These are phyloP conservation scores for Lichtheimia corymbifera DNA, from an alignment of 371 early-diverging fungal genomes.

Conservation along the genomic window DNA sequence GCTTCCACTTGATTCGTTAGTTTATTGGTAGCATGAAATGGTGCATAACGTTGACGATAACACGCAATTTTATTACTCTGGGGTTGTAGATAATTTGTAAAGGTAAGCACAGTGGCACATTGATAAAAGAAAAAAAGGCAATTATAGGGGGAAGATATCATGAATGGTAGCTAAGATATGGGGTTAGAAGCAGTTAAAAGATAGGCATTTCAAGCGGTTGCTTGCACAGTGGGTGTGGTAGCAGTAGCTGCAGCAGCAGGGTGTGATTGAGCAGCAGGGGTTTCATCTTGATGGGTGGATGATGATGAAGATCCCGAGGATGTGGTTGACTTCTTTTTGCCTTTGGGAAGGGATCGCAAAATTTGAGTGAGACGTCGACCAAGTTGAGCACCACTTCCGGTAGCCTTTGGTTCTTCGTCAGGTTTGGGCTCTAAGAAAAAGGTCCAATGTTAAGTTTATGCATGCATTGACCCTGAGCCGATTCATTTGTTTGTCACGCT, in stretches of 20 bases:
- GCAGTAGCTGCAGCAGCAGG: slow-evolving; percentile 16
- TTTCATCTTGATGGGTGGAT: slow-evolving; percentile 1
- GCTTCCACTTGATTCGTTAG: background rate
- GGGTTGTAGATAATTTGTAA: no score
- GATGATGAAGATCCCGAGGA: background rate
- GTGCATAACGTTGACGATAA: background rate
- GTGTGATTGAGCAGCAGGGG: slow-evolving; percentile 7
- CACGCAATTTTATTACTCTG: slow-evolving; percentile 1
- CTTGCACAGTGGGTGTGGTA: slow-evolving; percentile 14
- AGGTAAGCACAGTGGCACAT: no score
- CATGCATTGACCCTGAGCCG: no score
- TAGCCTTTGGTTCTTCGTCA: no score
- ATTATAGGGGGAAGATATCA: no score
- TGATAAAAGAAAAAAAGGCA: no score
- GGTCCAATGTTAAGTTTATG: no score
- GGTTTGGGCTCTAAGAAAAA: no score
- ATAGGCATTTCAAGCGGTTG: slow-evolving; percentile 8
- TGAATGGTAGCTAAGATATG: no score
- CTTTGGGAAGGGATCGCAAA: background rate
- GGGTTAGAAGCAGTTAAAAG: no score
- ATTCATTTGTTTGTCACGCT: no score
- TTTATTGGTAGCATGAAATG: background rate
- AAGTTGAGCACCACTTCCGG: no score
- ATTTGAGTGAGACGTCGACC: background rate
- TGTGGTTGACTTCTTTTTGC: slow-evolving; percentile 8